phyloP scores from a whole-genome alignment of 2,329 filamentous ascomycete genomes.

The Emydomyces testavorans region DNA sequence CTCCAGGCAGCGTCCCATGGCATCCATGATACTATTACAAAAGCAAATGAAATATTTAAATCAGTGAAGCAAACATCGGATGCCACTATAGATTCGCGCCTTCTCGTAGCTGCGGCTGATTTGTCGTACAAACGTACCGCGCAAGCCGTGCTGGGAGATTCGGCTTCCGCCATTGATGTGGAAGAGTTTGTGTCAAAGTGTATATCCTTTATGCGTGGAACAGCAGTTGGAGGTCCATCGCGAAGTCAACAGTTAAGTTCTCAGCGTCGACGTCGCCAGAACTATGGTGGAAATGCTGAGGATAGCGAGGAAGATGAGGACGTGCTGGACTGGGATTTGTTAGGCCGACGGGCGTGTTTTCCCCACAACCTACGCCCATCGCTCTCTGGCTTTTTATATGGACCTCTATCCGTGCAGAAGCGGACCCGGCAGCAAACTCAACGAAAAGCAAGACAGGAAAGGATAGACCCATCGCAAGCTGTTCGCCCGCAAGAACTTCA shows the following conservation, averaged over 20 bases:
- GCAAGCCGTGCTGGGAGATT: constrained; percentile 60
- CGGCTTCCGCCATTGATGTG: constrained; percentile 65
- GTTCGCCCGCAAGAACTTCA: constrained; percentile 64
- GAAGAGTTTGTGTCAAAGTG: constrained; percentile 89
- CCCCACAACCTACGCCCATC: constrained; percentile 62
- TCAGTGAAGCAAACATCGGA: constrained; percentile 79
- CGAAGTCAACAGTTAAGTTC: constrained; percentile 23
- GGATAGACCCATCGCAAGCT: constrained; percentile 56
- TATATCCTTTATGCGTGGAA: constrained; percentile 72
- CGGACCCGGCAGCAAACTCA: constrained; percentile 60
- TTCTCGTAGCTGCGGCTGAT: constrained; percentile 71
- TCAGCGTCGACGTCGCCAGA: constrained; percentile 33
- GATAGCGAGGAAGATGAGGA: constrained; percentile 58
- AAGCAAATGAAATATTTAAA: constrained; percentile 53
- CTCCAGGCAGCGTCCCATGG: constrained; percentile 54
- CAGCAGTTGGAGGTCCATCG: constrained; percentile 45
- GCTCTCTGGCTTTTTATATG: constrained; percentile 72
- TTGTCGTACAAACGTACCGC: constrained; percentile 67
- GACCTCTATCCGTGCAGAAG: constrained; percentile 80
- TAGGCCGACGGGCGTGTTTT: constrained; percentile 67
- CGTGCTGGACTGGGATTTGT: constrained; percentile 71
- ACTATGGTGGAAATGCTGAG: constrained; percentile 50
- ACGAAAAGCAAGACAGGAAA: constrained; percentile 58
- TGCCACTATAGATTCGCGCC: constrained; percentile 78
- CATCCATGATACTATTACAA: constrained; percentile 53